phyloP scores from a whole-genome alignment of 805 yeast genomes.

The Ogataea haglerorum region DNA sequence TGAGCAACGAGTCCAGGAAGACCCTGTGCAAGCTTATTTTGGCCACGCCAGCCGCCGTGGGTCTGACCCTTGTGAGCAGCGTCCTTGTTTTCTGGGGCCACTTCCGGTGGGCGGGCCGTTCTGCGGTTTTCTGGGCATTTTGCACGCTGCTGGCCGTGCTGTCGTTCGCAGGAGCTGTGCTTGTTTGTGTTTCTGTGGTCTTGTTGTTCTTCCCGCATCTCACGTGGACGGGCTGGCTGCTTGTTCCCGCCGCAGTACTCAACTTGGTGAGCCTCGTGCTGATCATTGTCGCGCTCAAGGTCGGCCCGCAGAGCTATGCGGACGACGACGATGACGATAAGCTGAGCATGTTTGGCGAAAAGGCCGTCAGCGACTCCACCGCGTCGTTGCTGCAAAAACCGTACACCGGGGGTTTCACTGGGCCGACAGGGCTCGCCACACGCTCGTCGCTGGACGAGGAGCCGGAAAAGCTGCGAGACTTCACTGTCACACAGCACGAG shows the following conservation, averaged over 20 bases:
- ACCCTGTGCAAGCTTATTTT: constrained; percentile 53
- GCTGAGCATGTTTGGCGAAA: constrained; percentile 11
- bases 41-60: constrained; percentile 65
- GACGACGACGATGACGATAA: constrained; percentile 16
- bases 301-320: constrained; percentile 13
- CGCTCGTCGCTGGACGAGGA: constrained; percentile 10
- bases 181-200: constrained; percentile 52
- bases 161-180: constrained; percentile 51
- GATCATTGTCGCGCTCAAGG: constrained; percentile 37
- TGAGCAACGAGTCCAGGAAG: constrained; percentile 44
- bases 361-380: constrained; percentile 16
- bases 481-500: constrained; percentile 6
- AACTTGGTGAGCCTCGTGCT: constrained; percentile 50
- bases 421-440: constrained; percentile 7
- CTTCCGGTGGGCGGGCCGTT: constrained; percentile 13
- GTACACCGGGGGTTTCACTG: constrained; percentile 10
- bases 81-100: constrained; percentile 37
- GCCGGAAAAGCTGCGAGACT: constrained; percentile 10
- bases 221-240: constrained; percentile 70
- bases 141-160: constrained; percentile 45
- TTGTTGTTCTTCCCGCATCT: constrained; percentile 62
- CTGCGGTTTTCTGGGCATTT: constrained; percentile 36
- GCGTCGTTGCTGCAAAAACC: constrained; percentile 5
- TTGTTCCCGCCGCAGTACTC: constrained; percentile 63
- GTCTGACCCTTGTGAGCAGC: constrained; percentile 49